Base-by-base conservation (phyloP, 345 rosid genomes). In the Nasturtium officinale region DNA sequence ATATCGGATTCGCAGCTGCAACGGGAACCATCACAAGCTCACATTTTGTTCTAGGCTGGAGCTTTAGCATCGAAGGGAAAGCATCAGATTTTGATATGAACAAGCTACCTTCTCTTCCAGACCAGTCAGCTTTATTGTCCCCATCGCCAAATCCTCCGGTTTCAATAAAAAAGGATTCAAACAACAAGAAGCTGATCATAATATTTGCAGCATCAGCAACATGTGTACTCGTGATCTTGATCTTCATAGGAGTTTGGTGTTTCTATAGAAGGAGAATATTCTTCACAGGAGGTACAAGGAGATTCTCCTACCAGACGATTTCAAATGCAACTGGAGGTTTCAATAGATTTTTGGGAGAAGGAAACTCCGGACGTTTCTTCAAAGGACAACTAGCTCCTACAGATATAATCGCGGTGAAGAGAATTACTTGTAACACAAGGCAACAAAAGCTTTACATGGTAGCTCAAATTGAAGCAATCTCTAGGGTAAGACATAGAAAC, bases 11-110 rank as follows among this genome's bases (percentile, higher is more conserved):
- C 79, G 46, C 86, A 0, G 80, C 88, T 9, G 43, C 89, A 7
- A 85, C 88, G 0, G 83, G 88, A n/a, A n/a, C n/a, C n/a, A n/a
- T n/a, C n/a, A 9, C 61, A 13, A 77, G 84, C 25, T 26, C 72
- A 26, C 91, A 87, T 9, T 72, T 78, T 11, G 63, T 87, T 26
- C 75, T 80, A 25, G 89, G 96, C 9, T 89, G 90, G 90, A 90
- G 90, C 70, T 90, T 82, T 71, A 81, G 38, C 48, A 65, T 38
- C 48, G 85, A 78, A 9, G 87, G 84, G n/a, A 75, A 71, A 77
- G 80, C 86, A 29, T 26, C 76, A 29, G 73, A 63, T 9, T 73
- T 90, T 15, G 62, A 71, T 17, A 55, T 84, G 3, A 78, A 85
- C 5, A 75, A 74, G 56, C 86, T 90, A 52, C 91, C 91, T n/a